Conservation (phyloP, 2,329 filamentous ascomycete species). For the Curvularia verruculosa region DNA sequence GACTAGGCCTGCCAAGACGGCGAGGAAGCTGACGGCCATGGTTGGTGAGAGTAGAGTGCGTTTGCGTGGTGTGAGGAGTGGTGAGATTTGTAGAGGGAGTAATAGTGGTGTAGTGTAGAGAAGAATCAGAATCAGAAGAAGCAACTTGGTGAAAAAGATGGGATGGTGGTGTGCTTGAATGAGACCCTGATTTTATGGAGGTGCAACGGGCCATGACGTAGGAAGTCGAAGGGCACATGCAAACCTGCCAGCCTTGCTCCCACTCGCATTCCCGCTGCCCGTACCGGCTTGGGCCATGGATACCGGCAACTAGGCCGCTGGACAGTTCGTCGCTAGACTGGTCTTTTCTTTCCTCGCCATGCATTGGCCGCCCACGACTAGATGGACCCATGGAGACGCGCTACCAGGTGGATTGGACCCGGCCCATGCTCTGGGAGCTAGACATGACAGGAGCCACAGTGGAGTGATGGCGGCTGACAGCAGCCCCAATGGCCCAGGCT, state of each 20-base stretch:
- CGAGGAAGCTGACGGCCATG: conserved; percentile 42
- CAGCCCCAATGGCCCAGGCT: neutral
- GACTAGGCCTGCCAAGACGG: conserved; percentile 39
- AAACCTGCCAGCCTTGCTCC: conserved; percentile 16
- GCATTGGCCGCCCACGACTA: neutral
- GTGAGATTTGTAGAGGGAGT: conserved; percentile 4
- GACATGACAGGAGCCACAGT: conserved; percentile 5
- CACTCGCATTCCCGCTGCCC: conserved; percentile 1
- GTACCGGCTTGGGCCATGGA: conserved; percentile 1
- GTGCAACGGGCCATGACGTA: conserved; percentile 25
- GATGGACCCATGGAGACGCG: neutral
- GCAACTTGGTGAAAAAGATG: conserved; percentile 7
- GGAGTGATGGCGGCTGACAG: neutral
- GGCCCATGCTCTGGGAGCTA: conserved; percentile 2
- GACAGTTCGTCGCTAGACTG: neutral
- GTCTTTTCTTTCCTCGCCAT: neutral
- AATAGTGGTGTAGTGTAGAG: conserved; percentile 7
- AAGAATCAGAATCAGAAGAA: conserved; percentile 8
- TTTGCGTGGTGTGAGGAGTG: conserved; percentile 4
- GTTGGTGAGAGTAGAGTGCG: conserved; percentile 4
- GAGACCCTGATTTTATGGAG: conserved; percentile 20
- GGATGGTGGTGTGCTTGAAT: conserved; percentile 9
- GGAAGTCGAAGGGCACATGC: conserved; percentile 17
- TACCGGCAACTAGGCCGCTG: conserved; percentile 5
- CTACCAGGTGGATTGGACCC: neutral